Evolutionary conservation across 495 filamentous ascomycete genomes (phyloP).

Genomic region (Aspergillus panamensis): DNA sequence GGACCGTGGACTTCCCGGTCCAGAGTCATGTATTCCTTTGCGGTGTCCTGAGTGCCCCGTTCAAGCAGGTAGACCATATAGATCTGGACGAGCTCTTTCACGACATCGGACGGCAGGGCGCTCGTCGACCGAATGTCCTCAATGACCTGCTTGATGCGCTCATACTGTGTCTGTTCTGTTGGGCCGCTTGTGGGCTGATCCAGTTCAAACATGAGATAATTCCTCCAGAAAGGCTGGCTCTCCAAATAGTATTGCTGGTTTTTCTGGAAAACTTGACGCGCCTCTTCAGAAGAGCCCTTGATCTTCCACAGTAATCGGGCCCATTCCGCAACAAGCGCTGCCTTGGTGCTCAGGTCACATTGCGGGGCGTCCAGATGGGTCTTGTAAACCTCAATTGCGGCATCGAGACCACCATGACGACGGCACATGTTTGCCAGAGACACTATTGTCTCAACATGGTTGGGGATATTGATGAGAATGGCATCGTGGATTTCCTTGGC

Average conservation of each 20-base stretch:
- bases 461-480: slow-evolving; percentile 65
- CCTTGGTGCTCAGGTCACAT: slow-evolving; percentile 77
- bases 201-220: slow-evolving; percentile 85
- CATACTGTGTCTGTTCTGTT: slow-evolving; percentile 62
- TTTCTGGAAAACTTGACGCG: slow-evolving; percentile 77
- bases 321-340: slow-evolving; percentile 84
- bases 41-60: slow-evolving; percentile 73
- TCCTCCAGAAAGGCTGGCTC: slow-evolving; percentile 87
- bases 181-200: slow-evolving; percentile 72
- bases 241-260: slow-evolving; percentile 84
- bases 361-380: slow-evolving; percentile 67
- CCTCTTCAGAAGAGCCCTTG: slow-evolving; percentile 80
- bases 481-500: slow-evolving; percentile 80
- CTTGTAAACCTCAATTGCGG: slow-evolving; percentile 83
- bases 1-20: slow-evolving; percentile 83
- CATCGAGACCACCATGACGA: slow-evolving; percentile 78
- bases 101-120: slow-evolving; percentile 58
- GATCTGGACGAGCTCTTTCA: slow-evolving; percentile 72
- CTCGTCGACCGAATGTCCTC: slow-evolving; percentile 74
- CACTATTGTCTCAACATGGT: slow-evolving; percentile 81
- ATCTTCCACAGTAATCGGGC: slow-evolving; percentile 86
- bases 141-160: slow-evolving; percentile 76
- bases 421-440: slow-evolving; percentile 87
- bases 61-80: slow-evolving; percentile 88
- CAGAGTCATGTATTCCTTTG: slow-evolving; percentile 79